These are phyloP conservation scores for Candida sanyaensis DNA, from an alignment of 1,139 yeast genomes.

Conservation along the genomic window DNA sequence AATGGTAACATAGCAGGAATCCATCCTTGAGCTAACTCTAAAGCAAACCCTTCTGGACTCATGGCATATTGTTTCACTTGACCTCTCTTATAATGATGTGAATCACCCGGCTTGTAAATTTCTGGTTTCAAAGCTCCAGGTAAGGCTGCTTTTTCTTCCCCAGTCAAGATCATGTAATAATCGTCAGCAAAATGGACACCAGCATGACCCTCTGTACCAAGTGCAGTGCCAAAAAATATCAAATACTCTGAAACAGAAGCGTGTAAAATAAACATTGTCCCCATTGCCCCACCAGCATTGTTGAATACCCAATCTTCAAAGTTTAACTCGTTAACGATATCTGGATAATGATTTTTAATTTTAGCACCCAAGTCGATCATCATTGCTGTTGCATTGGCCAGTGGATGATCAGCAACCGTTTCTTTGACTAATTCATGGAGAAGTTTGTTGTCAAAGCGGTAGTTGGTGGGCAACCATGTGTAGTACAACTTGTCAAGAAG, in stretches of 20 bases:
- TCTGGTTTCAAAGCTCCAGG: slow-evolving; percentile 64
- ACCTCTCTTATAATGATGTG: slow-evolving; percentile 76
- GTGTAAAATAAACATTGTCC: slow-evolving; percentile 90
- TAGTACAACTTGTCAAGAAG: slow-evolving; percentile 45
- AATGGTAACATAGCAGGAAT: slow-evolving; percentile 97
- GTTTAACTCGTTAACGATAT: slow-evolving; percentile 65
- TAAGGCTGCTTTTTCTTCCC: slow-evolving; percentile 71
- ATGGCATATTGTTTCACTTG: slow-evolving; percentile 78
- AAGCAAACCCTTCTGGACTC: slow-evolving; percentile 80
- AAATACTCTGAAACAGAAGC: slow-evolving; percentile 94
- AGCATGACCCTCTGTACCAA: slow-evolving; percentile 94
- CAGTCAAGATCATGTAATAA: slow-evolving; percentile 84
- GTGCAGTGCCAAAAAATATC: slow-evolving; percentile 83
- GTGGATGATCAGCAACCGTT: slow-evolving; percentile 54
- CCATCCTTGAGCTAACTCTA: slow-evolving; percentile 98
- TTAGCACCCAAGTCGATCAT: slow-evolving; percentile 61
- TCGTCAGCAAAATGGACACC: slow-evolving; percentile 97
- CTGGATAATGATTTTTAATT: slow-evolving; percentile 61
- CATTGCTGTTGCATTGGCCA: slow-evolving; percentile 60
- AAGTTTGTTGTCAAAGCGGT: slow-evolving; percentile 54
- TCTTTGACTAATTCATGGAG: slow-evolving; percentile 51
- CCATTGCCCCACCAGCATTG: slow-evolving; percentile 99
- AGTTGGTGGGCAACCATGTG: slow-evolving; percentile 69
- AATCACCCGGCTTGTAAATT: slow-evolving; percentile 78
- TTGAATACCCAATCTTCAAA: slow-evolving; percentile 91